Conservation (phyloP, 495 filamentous ascomycete genomes). For the Tuber calosporum region DNA sequence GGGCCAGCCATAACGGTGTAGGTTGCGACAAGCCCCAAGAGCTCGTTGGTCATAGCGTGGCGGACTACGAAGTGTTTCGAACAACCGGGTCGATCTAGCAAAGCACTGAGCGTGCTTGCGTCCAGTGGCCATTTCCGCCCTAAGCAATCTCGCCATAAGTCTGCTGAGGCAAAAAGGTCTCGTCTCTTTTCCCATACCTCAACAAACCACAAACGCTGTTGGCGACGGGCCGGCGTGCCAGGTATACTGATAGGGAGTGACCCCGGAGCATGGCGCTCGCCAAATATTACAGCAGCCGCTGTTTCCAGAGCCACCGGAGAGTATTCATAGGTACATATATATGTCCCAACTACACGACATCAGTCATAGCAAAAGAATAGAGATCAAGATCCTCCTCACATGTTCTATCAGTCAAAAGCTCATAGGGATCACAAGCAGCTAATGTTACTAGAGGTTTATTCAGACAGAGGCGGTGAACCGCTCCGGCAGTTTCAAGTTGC, state of each 20-base stretch:
- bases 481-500: slow-evolving; percentile 39
- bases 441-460: slow-evolving; percentile 41
- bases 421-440: slow-evolving; percentile 42
- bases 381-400: slow-evolving; percentile 27
- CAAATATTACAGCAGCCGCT: slow-evolving; percentile 53
- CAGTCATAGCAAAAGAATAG: slow-evolving; percentile 11
- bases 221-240: slow-evolving; percentile 37
- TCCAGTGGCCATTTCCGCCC: slow-evolving; percentile 49
- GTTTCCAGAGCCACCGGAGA: slow-evolving; percentile 49
- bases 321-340: slow-evolving; percentile 47
- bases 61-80: slow-evolving; percentile 58
- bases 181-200: slow-evolving; percentile 44
- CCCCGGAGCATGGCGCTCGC: slow-evolving; percentile 43
- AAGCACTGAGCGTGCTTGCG: slow-evolving; percentile 48
- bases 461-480: slow-evolving; percentile 39
- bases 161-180: slow-evolving; percentile 43
- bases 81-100: slow-evolving; percentile 56
- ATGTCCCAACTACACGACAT: slow-evolving; percentile 39
- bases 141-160: slow-evolving; percentile 43
- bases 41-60: slow-evolving; percentile 46
- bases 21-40: slow-evolving; percentile 56
- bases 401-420: slow-evolving; percentile 40
- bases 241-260: slow-evolving; percentile 39
- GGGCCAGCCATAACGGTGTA: slow-evolving; percentile 53
- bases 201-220: slow-evolving; percentile 42